Evolutionary conservation across 192 early-diverging fungal species (phyloP), one percentile per base, ranked within the genome.

Genomic region (Backusella macrospora): DNA sequence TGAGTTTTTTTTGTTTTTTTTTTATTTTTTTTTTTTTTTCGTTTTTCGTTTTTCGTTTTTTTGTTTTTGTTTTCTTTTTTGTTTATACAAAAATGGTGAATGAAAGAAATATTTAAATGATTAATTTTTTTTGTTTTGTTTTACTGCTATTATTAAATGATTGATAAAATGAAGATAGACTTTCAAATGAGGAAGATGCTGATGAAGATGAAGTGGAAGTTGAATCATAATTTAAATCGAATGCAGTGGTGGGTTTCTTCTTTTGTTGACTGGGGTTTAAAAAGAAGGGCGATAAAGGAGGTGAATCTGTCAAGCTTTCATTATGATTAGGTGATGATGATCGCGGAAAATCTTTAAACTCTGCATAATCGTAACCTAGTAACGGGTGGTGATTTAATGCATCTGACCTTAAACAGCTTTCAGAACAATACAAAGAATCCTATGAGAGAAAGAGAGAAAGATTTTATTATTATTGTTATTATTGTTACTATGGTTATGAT

Each of bases 381-480:
- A 80, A 39, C 6, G 79, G 79, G 44, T 80, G 79, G 43, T 76
- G 74, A 44, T 47, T 72, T 40, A 79, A 47, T 39, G 79, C 74
- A 43, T 80, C 79, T 23, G 69, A 55, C 21, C 72, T 52, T 9
- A 80, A 64, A 47, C 79, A 80, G 39, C 49, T 67, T 65, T 80
- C 79, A 52, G 65, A 70, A 55, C 78, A 80, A 68, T 80, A 80
- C 26, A 80, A 70, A 45, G 78, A 75, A 45, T 80, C 75, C 78
- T 80, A 62, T 16, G 29, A 34, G 29, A 34, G 29, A 34, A 2
- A 34, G 29, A 34, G 29, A 34, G 29, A 34, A 2, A 34, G 29
- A n/a, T n/a, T n/a, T n/a, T n/a, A n/a, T n/a, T n/a, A n/a, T n/a
- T n/a, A n/a, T n/a, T n/a, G n/a, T n/a, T n/a, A n/a, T n/a, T n/a